phyloP scores from a whole-genome alignment of 257 asterid genomes.

The Nicotiana undulata region DNA sequence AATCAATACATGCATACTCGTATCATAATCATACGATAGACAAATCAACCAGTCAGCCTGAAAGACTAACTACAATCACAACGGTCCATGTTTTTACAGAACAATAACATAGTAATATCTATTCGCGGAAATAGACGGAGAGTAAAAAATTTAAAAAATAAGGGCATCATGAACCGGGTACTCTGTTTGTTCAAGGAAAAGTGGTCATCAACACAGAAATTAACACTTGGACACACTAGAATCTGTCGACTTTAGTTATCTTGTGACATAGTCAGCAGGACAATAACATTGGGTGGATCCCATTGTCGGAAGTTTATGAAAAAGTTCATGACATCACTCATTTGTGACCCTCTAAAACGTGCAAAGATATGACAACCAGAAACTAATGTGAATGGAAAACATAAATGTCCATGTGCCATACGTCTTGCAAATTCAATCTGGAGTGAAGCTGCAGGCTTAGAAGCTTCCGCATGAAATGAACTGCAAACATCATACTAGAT shows the following conservation, averaged over 20 bases:
- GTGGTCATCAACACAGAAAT: not conserved
- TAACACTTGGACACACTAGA: constrained; percentile 1
- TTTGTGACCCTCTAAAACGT: constrained; percentile 14
- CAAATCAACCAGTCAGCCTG: not conserved
- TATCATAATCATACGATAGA: not conserved
- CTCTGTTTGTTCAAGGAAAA: not conserved
- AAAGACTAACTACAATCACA: not conserved
- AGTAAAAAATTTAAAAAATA: not conserved
- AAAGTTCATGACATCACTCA: constrained; percentile 5
- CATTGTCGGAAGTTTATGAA: not conserved
- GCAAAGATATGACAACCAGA: constrained; percentile 21
- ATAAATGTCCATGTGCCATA: constrained; percentile 8
- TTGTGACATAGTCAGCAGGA: not conserved
- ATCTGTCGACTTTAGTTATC: constrained; percentile 1
- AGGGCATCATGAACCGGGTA: not conserved
- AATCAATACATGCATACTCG: not conserved
- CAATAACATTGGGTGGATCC: not conserved
- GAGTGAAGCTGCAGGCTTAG: not conserved
- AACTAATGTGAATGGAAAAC: constrained; percentile 11
- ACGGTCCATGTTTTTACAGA: not conserved
- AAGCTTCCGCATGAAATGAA: constrained; percentile 4
- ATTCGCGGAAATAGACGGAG: not conserved
- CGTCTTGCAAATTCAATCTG: constrained; percentile 2
- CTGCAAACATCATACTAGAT: constrained; percentile 10
- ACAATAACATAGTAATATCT: not conserved